A percentile compares a stretch with the other conserved stretches of the same genome.
phyloP scores from a whole-genome alignment of 192 early-diverging fungal species.

The Funneliformis geosporum region DNA sequence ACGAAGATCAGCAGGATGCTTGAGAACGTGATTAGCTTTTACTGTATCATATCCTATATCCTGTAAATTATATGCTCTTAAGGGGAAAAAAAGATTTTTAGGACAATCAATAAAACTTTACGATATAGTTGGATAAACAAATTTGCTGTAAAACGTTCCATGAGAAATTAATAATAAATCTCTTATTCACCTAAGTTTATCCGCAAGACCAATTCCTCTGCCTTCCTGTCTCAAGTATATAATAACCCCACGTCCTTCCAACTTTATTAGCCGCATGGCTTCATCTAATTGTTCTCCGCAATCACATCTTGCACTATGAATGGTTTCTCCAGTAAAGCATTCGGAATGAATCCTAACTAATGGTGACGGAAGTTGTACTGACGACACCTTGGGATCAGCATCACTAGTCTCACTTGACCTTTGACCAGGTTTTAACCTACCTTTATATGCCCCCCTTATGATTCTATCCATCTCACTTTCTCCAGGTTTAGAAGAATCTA shows the following conservation, averaged over 20 bases:
- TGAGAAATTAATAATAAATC: no score
- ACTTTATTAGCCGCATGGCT: slow-evolving; percentile 86
- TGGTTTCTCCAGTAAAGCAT: slow-evolving; percentile 96
- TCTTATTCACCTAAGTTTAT: slow-evolving; percentile 80
- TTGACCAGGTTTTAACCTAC: slow-evolving; percentile 44
- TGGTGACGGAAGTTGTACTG: slow-evolving; percentile 43
- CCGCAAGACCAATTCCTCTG: slow-evolving; percentile 88
- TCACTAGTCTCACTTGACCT: background rate
- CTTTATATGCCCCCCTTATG: slow-evolving; percentile 75
- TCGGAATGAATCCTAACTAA: slow-evolving; percentile 93
- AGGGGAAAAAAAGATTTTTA: background rate
- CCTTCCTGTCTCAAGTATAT: slow-evolving; percentile 97
- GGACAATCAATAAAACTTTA: no score
- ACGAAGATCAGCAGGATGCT: slow-evolving; percentile 93
- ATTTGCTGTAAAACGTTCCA: no score
- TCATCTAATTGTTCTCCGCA: slow-evolving; percentile 93
- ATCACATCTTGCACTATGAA: slow-evolving; percentile 89
- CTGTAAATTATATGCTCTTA: slow-evolving; percentile 94
- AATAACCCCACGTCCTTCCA: slow-evolving; percentile 86
- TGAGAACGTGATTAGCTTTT: slow-evolving; percentile 84
- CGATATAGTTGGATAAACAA: no score
- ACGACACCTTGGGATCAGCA: background rate
- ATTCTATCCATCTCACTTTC: slow-evolving; percentile 82
- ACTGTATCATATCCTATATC: slow-evolving; percentile 95
- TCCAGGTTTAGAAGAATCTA: slow-evolving; percentile 63